phyloP scores from a whole-genome alignment of 179 eudicot species.

The Drosera spatulata region DNA sequence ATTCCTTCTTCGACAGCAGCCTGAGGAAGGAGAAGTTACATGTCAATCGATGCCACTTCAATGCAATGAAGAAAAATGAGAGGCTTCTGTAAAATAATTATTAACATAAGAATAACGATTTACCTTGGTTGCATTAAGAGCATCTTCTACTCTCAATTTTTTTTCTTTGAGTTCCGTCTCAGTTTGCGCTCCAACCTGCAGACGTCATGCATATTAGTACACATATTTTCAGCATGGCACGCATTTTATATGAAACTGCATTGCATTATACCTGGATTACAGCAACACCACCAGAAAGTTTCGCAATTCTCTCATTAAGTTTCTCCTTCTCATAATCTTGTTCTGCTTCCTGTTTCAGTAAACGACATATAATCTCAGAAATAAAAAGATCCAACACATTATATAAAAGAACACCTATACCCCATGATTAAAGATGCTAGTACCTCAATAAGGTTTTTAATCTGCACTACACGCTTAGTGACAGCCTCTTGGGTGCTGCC shows the following conservation, averaged over 20 bases:
- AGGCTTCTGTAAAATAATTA: neutral
- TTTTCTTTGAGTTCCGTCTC: constrained; percentile 90
- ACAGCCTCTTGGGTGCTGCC: constrained; percentile 79
- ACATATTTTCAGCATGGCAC: neutral
- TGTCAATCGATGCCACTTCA: neutral
- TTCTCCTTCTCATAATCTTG: constrained; percentile 63
- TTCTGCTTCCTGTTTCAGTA: constrained; percentile 57
- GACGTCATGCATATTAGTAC: neutral
- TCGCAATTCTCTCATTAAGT: constrained; percentile 86
- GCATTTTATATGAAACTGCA: neutral
- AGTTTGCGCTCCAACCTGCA: constrained; percentile 87
- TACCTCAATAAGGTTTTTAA: constrained; percentile 80
- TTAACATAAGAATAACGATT: constrained; percentile 19
- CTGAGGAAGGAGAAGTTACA: constrained; percentile 23
- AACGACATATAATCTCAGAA: neutral
- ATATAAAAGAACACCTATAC: neutral
- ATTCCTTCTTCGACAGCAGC: constrained; percentile 99
- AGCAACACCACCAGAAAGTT: constrained; percentile 87
- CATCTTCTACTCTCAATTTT: constrained; percentile 89
- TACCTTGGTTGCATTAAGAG: constrained; percentile 92
- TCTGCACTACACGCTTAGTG: constrained; percentile 58
- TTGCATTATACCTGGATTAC: constrained; percentile 60
- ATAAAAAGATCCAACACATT: neutral
- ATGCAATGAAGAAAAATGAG: neutral
- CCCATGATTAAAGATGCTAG: neutral